These are phyloP conservation scores for Trichoderma sp. DNA, from an alignment of 2,329 filamentous ascomycete species.

Conservation along the genomic window DNA sequence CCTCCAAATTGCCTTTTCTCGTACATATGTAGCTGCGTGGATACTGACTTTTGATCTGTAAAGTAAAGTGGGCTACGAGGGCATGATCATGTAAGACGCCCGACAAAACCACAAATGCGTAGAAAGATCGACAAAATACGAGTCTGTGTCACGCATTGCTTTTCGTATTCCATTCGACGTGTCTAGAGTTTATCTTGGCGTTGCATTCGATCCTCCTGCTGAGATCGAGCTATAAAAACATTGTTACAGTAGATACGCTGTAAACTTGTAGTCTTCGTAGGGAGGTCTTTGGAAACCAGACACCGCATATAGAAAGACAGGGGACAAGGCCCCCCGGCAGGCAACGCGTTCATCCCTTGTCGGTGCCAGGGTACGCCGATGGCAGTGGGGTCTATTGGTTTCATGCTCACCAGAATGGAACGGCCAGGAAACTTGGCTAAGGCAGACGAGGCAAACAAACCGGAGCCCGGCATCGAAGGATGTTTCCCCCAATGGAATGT, in stretches of 20 bases:
- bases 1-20: neutral
- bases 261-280: neutral
- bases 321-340: neutral
- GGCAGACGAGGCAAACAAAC: neutral
- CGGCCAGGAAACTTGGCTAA: neutral
- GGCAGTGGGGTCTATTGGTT: conserved; percentile 4
- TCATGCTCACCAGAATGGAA: conserved; percentile 12
- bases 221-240: neutral
- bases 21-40: neutral
- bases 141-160: neutral
- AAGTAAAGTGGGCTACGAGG: neutral
- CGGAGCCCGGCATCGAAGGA: neutral
- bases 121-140: conserved; percentile 8
- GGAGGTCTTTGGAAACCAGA: neutral
- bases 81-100: neutral
- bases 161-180: neutral
- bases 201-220: neutral
- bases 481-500: neutral
- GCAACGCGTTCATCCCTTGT: neutral
- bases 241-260: neutral
- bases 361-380: neutral
- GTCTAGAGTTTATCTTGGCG: neutral
- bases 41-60: neutral
- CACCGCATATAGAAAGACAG: neutral
- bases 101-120: neutral